Evolutionary conservation across 2,329 filamentous ascomycete genomes (phyloP), one percentile per base, ranked within the genome.

Genomic region (Aspergillus tanneri): DNA sequence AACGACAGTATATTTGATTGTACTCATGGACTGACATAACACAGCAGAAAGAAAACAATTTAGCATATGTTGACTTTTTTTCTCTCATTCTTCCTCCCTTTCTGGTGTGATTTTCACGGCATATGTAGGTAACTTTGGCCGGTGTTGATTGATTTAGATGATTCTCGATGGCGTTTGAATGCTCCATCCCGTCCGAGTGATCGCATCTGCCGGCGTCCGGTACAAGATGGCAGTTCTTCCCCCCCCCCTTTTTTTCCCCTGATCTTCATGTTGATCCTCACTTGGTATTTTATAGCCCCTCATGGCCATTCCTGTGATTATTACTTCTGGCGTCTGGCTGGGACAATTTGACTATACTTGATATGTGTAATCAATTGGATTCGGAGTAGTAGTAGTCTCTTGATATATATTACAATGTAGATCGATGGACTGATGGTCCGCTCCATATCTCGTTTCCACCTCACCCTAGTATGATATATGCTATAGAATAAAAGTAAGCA

Each of bases 1-100:
- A 42, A 61, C 56, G 56, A 60, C 55, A 63, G 54, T 25, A 49
- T 49, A 27, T 41, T 41, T 28, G 16, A 24, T 16, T 11, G 23
- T 22, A 37, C 22, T 12, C n/a, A 37, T 47, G 32, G 22, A 11
- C 34, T 16, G 30, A 34, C 30, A 34, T 34, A 18, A 34, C 10
- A 11, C 30, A 16, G 48, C 24, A 54, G n/a, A n/a, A n/a, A n/a
- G n/a, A n/a, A n/a, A n/a, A 30, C 47, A 41, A 24, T 24, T 41
- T 30, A 5, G 37, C 27, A 23, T 40, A 24, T 16, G 46, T 37
- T 36, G 25, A 42, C 43, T 40, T 41, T 14, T 37, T 42, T 35
- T 41, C 43, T 19, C 34, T 43, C 50, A 34, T 24, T 28, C 28
- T 42, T 37, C 16, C 23, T 46, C 35, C 43, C 23, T 43, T 28